Base-by-base conservation (phyloP, 257 asterid species). In the Coffea canephora region DNA sequence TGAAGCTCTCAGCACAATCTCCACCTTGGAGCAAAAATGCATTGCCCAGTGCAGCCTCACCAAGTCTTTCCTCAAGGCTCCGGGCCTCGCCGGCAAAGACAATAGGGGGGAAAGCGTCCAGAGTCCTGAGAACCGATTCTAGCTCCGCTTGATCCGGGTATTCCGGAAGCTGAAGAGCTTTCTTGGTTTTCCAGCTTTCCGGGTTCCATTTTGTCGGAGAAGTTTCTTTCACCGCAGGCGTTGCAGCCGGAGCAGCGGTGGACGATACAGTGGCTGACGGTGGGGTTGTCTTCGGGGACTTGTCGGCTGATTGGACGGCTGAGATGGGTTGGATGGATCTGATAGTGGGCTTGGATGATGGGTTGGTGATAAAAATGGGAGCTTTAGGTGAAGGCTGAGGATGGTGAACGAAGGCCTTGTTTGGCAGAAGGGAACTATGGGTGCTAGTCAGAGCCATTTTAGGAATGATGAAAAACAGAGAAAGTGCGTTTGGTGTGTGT, bases 1-100 rank as follows among this genome's bases (percentile, higher is more conserved):
- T 91, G 71, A 93, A 93, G 83, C 97, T 93, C 90, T 93, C 97
- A 0, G 97, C 97, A 52, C 97, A 93, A 85, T 93, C 97, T 25
- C 97, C 97, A 0, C 96, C 97, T 69, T 93, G 97, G 8, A 93
- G 85, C 78, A 93, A 84, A 65, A 93, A 93, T 0, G 97, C 97
- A 23, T 89, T 85, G 4, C 97, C 97, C 94, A 86, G 81, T 41
- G 96, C 96, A 12, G 97, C 97, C 81, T 93, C 93, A 1, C 72
- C 97, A 12, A 93, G 88, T 4, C 87, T 78, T 45, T 93, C 97
- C 85, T 93, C 97, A 57, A 93, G 90, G 79, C 80, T 86, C 76
- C 97, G 79, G 1, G 95, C 96, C 80, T 93, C 97, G 2, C 96
- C 97, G n/a, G 97, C 95, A 84, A 93, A 93, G 34, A 93, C 97